Conservation (phyloP, 2,329 filamentous ascomycete genomes). For the Exophiala lecanii-corni region DNA sequence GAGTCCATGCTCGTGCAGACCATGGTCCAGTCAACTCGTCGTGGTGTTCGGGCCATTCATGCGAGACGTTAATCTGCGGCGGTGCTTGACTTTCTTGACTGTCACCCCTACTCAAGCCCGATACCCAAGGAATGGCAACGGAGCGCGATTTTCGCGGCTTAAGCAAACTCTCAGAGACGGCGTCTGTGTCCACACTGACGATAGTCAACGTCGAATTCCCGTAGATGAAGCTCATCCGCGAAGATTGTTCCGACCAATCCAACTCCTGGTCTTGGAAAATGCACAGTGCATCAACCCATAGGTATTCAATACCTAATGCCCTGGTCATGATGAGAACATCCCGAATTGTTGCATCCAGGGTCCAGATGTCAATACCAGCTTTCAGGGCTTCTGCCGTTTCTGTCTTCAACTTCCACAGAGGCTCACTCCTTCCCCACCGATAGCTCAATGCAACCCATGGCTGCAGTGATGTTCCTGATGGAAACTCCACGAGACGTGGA, state of each 20-base stretch:
- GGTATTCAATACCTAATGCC: too few species aligned
- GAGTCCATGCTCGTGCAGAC: too few species aligned
- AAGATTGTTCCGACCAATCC: too few species aligned
- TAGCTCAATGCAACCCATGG: constrained; percentile 3
- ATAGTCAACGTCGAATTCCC: constrained; percentile 3
- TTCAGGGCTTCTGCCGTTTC: neutral
- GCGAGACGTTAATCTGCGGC: constrained; percentile 2
- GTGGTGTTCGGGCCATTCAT: too few species aligned
- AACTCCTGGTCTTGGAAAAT: too few species aligned
- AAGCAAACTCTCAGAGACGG: constrained; percentile 1
- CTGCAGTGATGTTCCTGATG: constrained; percentile 1
- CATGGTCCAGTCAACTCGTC: too few species aligned
- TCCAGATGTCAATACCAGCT: constrained; percentile 1
- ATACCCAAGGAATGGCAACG: neutral
- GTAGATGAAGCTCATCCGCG: too few species aligned
- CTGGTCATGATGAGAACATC: neutral
- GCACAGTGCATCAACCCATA: too few species aligned
- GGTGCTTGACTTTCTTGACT: constrained; percentile 2
- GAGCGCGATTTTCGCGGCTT: constrained; percentile 2
- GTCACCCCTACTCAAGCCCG: neutral
- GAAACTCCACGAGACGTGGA: constrained; percentile 1
- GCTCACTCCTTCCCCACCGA: constrained; percentile 1
- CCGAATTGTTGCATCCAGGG: neutral
- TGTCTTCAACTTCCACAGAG: neutral
- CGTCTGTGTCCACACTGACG: constrained; percentile 5